Conservation (phyloP, 495 filamentous ascomycete genomes). For the Penicillium ochrochloron region DNA sequence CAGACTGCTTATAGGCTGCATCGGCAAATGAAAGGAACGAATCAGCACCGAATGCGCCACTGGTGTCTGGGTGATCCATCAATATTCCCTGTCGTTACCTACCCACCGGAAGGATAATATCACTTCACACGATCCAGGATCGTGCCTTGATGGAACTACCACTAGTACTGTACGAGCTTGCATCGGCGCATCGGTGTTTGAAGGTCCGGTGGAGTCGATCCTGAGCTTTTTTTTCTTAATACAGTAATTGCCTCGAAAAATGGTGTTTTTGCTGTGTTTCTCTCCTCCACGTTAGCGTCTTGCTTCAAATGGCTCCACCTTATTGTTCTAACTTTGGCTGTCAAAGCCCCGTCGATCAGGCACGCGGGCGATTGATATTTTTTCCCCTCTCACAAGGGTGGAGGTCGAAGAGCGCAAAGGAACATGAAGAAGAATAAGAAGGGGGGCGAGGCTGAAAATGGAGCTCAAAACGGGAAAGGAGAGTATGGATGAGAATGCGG, state of each 20-base stretch:
- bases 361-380: conserved; percentile 14
- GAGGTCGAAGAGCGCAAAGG: neutral
- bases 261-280: neutral
- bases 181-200: conserved; percentile 1
- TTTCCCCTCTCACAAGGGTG: neutral
- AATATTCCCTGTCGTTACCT: conserved; percentile 14
- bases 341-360: conserved; percentile 37
- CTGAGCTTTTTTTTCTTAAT: neutral
- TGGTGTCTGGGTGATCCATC: conserved; percentile 18
- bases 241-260: neutral
- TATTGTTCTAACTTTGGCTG: conserved; percentile 14
- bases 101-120: neutral
- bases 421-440: neutral
- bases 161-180: conserved; percentile 5
- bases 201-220: conserved; percentile 19
- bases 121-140: conserved; percentile 2
- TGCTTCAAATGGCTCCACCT: conserved; percentile 22
- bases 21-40: conserved; percentile 5
- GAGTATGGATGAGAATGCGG: neutral
- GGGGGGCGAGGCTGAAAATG: neutral
- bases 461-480: neutral
- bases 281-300: neutral
- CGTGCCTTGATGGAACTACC: neutral
- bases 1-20: neutral
- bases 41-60: conserved; percentile 13